A percentile compares a stretch with the other conserved stretches of the same genome.
Evolutionary conservation across 2,329 filamentous ascomycete species (phyloP).

Genomic region (Calonectria fujianensis): DNA sequence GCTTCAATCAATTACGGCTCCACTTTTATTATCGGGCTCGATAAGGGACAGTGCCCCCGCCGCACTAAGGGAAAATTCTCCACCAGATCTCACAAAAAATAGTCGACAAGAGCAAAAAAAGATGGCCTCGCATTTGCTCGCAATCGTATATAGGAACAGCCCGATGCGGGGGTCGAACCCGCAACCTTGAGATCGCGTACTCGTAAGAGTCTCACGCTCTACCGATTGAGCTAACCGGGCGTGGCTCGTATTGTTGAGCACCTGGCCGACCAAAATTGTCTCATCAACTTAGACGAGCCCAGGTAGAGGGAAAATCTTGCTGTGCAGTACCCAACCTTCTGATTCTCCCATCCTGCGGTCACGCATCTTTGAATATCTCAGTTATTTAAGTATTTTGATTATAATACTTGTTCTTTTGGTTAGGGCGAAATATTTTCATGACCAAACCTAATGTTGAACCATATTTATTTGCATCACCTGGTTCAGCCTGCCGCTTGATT

Average conservation of each 20-base stretch:
- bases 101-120: slow-evolving; percentile 49
- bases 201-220: slow-evolving; percentile 80
- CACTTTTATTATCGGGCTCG: not conserved
- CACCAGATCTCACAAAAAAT: not conserved
- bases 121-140: slow-evolving; percentile 47
- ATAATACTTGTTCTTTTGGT: too few species aligned
- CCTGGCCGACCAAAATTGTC: not conserved
- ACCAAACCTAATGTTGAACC: too few species aligned
- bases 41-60: not conserved
- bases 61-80: not conserved
- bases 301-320: not conserved
- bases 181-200: slow-evolving; percentile 70
- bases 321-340: too few species aligned
- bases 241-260: slow-evolving; percentile 31
- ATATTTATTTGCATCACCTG: too few species aligned
- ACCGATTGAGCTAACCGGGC: slow-evolving; percentile 61
- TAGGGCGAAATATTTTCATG: too few species aligned
- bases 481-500: too few species aligned
- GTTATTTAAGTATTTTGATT: too few species aligned
- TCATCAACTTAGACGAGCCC: not conserved
- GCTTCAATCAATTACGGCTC: not conserved
- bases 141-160: slow-evolving; percentile 52
- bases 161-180: slow-evolving; percentile 70
- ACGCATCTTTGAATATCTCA: too few species aligned
- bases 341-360: too few species aligned